Evolutionary conservation across 441 rosid genomes (phyloP).

Genomic region (Caryocar brasiliense): DNA sequence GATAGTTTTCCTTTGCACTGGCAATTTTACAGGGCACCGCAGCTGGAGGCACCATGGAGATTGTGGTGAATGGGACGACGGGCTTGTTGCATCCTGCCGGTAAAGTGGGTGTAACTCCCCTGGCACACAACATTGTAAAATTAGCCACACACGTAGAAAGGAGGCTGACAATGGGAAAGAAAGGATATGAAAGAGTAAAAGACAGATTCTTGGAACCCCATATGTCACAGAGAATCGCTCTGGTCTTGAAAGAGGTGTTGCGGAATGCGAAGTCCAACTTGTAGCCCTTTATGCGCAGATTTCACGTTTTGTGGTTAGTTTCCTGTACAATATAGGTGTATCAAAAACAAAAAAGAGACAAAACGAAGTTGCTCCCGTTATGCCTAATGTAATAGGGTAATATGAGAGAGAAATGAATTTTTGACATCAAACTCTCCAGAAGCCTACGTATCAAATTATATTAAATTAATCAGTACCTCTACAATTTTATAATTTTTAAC

Average conservation of each 20-base stretch:
- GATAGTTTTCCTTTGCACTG: too few species aligned
- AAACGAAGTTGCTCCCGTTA: too few species aligned
- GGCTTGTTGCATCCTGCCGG: constrained; percentile 53
- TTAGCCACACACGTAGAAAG: constrained; percentile 56
- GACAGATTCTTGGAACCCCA: constrained; percentile 48
- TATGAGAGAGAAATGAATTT: too few species aligned
- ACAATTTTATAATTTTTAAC: too few species aligned
- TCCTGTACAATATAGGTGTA: constrained; percentile 4
- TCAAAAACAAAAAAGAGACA: not conserved
- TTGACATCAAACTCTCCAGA: too few species aligned
- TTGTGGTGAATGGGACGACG: constrained; percentile 49
- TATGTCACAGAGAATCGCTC: constrained; percentile 51
- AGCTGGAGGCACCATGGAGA: constrained; percentile 63
- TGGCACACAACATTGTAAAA: constrained; percentile 48
- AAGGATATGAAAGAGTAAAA: constrained; percentile 47
- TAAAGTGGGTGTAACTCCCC: constrained; percentile 45
- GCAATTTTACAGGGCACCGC: constrained; percentile 38
- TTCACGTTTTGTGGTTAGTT: not conserved
- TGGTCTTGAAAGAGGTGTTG: constrained; percentile 41
- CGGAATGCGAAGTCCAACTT: constrained; percentile 21
- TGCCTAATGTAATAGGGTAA: too few species aligned
- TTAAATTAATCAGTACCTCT: too few species aligned
- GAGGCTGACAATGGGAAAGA: constrained; percentile 65
- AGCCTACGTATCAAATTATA: too few species aligned
- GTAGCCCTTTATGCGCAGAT: not conserved